Evolutionary conservation across 2,329 filamentous ascomycete species (phyloP).

Genomic region (Neofusicoccum kwambonambiense): DNA sequence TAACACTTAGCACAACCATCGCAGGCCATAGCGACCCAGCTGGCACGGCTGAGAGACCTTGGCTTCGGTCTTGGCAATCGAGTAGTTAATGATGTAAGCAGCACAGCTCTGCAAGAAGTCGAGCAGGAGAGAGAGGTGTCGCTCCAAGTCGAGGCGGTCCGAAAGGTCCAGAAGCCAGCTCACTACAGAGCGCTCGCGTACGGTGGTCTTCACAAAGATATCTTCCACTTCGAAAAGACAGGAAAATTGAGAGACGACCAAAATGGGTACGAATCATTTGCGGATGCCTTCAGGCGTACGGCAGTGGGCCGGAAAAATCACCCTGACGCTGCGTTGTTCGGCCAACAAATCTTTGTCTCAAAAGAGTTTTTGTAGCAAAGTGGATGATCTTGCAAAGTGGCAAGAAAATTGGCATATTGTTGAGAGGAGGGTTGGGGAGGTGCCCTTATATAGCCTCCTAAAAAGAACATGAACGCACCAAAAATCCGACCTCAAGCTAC

Average conservation of each 20-base stretch:
- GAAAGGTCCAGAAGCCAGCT: slow-evolving; percentile 52
- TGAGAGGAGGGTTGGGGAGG: too few species aligned
- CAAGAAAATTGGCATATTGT: too few species aligned
- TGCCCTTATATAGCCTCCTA: too few species aligned
- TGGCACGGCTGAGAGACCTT: slow-evolving; percentile 42
- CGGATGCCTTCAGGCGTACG: slow-evolving; percentile 27
- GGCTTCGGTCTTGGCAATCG: slow-evolving; percentile 40
- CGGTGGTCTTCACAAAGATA: slow-evolving; percentile 47
- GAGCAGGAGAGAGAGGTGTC: slow-evolving; percentile 58
- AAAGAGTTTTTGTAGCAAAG: too few species aligned
- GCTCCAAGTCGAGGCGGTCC: slow-evolving; percentile 57
- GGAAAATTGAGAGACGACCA: slow-evolving; percentile 37
- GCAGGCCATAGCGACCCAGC: background rate
- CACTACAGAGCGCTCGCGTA: slow-evolving; percentile 44
- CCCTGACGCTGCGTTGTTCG: slow-evolving; percentile 24
- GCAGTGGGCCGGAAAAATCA: slow-evolving; percentile 37
- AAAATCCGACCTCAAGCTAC: too few species aligned
- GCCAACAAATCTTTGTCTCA: slow-evolving; percentile 40
- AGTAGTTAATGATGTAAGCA: slow-evolving; percentile 30
- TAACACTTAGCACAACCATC: slow-evolving; percentile 22
- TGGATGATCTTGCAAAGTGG: too few species aligned
- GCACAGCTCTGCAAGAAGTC: slow-evolving; percentile 57
- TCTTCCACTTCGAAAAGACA: slow-evolving; percentile 47
- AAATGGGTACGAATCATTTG: background rate
- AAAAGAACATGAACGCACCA: too few species aligned